Percentiles rank a stretch among this genome's conserved stretches.
Conservation (phyloP, 2,329 filamentous ascomycete genomes). For the Fusarium cicatricum region DNA sequence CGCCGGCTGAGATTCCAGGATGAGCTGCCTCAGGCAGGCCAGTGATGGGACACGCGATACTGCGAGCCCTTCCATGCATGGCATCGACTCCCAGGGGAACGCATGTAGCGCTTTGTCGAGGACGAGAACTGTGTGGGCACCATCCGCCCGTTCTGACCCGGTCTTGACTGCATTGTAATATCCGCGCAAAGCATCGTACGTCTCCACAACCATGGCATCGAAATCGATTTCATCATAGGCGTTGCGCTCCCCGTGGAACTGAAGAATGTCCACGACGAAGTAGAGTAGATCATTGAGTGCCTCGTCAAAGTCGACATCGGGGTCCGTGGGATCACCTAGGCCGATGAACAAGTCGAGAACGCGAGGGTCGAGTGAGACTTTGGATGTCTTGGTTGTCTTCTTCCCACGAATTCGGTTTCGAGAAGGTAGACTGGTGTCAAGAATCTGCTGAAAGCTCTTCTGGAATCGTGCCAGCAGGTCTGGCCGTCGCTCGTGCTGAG, state of each 20-base stretch:
- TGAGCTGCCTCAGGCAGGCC: conserved; percentile 78
- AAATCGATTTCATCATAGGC: conserved; percentile 99
- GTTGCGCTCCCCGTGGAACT: conserved; percentile 95
- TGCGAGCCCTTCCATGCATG: conserved; percentile 80
- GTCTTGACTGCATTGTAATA: conserved; percentile 69
- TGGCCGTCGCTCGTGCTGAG: conserved; percentile 70
- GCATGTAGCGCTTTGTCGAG: conserved; percentile 90
- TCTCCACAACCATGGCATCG: conserved; percentile 88
- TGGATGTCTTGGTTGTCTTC: conserved; percentile 54
- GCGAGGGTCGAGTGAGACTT: conserved; percentile 61
- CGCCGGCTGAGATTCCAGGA: conserved; percentile 60
- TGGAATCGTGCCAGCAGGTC: conserved; percentile 79
- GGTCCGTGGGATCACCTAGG: conserved; percentile 75
- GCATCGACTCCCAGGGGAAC: conserved; percentile 96
- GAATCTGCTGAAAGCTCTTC: conserved; percentile 76
- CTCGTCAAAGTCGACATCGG: conserved; percentile 81
- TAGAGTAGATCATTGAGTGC: conserved; percentile 91
- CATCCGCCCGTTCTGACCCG: conserved; percentile 51
- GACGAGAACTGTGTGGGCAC: conserved; percentile 82
- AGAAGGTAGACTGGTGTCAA: conserved; percentile 88
- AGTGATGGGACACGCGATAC: conserved; percentile 91
- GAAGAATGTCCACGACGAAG: conserved; percentile 94
- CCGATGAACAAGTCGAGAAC: conserved; percentile 91
- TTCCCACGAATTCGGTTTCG: conserved; percentile 69
- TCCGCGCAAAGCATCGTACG: conserved; percentile 80